Conservation (phyloP, 1,284 basidiomycete genomes). For the Cryptococcus sp. region DNA sequence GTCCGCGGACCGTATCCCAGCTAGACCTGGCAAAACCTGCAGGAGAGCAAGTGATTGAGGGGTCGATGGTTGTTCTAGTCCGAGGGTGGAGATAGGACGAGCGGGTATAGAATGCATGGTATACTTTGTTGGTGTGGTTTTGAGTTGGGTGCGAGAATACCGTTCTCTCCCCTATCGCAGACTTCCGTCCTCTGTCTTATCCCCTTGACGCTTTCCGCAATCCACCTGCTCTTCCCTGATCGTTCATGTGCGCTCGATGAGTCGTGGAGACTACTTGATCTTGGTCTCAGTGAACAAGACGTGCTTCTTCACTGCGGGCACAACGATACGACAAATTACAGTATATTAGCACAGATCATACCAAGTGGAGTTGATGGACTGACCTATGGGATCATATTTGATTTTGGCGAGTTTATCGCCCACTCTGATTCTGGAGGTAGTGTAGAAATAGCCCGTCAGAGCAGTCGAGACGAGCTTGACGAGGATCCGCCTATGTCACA, state of each 20-base stretch:
- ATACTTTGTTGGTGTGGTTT: conserved; percentile 4
- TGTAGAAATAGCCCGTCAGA: conserved; percentile 87
- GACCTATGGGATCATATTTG: conserved; percentile 86
- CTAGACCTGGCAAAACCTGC: conserved; percentile 25
- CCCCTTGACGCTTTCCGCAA: not conserved
- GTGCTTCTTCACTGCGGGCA: conserved; percentile 63
- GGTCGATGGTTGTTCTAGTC: conserved; percentile 29
- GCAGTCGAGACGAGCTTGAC: conserved; percentile 85
- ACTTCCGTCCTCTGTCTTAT: not conserved
- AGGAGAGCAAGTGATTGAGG: conserved; percentile 20
- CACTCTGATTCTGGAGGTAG: conserved; percentile 69
- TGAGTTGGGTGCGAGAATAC: not conserved
- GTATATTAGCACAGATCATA: not conserved
- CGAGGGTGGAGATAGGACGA: conserved; percentile 14
- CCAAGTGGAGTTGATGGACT: conserved; percentile 30
- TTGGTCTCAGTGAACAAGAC: conserved; percentile 71
- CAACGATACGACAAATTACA: not conserved
- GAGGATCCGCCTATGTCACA: conserved; percentile 67
- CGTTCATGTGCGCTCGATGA: not conserved
- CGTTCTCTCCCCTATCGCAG: not conserved
- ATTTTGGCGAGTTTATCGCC: conserved; percentile 71
- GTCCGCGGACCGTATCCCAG: conserved; percentile 1
- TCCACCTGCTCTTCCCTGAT: not conserved
- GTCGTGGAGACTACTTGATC: conserved; percentile 57
- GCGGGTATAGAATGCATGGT: conserved; percentile 31